Base-by-base conservation (phyloP, 2,329 filamentous ascomycete species). In the Pseudodiploospora longispora region DNA sequence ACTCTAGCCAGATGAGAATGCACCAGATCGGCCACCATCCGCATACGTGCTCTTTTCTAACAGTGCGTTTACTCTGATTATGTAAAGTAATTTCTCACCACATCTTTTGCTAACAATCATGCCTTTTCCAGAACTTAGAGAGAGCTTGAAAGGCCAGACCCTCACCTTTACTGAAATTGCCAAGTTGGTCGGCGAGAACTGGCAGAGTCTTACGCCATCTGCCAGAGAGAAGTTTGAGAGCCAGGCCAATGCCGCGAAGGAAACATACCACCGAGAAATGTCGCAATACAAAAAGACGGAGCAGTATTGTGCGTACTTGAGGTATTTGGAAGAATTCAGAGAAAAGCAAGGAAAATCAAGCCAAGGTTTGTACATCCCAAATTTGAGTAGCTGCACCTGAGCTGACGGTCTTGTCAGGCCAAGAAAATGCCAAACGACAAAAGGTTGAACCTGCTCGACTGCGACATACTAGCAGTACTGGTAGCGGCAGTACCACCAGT, bases 31-130 rank as follows among this genome's bases (percentile, higher is more conserved):
- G 27, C 85, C 87, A 1, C 84, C 85, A 0, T 91, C 86, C 4
- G 87, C 86, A 40, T 91, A 91, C 64, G 87, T 91, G 9, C 76
- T 91, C 10, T 93, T 93, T 57, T 90, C 87, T 1, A 91, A 91
- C 55, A 86, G 83, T 87, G 63, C 68, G 82, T 72, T 30, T 6
- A 12, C n/a, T 32, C 27, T 36, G 38, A 30, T 6, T 12, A 10
- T 38, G 2, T 34, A 2, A 34, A 12, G 3, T 12, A 9, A 9
- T 34, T 9, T 34, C 12, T 34, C 32, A 34, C 32, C 32, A 9
- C 32, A 12, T 34, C 12, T 12, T 9, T 36, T 32, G 39, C 36
- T 48, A 10, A 48, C n/a, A 9, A 19, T 4, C 7, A 28, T 7
- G 19, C 7, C 2, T 36, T 7, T n/a, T 34, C 9, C 51, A 86